Base-by-base conservation (phyloP, 805 yeast genomes). In the Yarrowia osloensis region DNA sequence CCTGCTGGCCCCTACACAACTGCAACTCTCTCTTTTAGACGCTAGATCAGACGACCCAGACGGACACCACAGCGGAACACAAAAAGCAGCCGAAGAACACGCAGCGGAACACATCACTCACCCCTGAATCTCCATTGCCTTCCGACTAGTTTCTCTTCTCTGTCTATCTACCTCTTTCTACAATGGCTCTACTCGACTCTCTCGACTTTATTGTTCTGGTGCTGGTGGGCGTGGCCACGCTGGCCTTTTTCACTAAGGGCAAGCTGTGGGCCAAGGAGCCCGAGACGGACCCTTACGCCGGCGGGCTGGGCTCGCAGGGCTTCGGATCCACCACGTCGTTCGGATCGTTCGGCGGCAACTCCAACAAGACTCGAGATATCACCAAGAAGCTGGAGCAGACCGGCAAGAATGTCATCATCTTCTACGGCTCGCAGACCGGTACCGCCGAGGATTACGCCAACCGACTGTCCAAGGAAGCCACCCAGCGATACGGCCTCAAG, bases 391-490 rank as follows among this genome's bases (percentile, higher is more conserved):
- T 94, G 71, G 79, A 80, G 62, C 79, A 80, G 42, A 86, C 87
- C 73, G 82, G 84, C 69, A 93, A 94, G 78, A 88, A 89, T 70
- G 88, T 90, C 40, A 80, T 92, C 50, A 88, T 95, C 3, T 84
- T 95, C 69, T 95, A 84, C 76, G 98, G 97, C 19, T 93, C 98
- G 15, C 99, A 95, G 79, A 95, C 99, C 5, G 99, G 99, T 70
- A 95, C 99, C 19, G 97, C 98, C 50, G 99, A 95, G 79, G 99
- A 95, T 75, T 94, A 92, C 73, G 96, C 98, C 21, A 85, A 88
- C 72, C 90, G 94, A 75, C 87, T 92, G 72, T 86, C 97, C 57
- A 92, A 93, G 75, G 99, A 95, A 76, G 86, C 94, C 73, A 86
- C 87, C 72, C 81, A 96, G 29, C 85, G 88, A 76, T 93, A 89